Percentiles rank a stretch among this genome's conserved stretches.
Evolutionary conservation across 2,329 filamentous ascomycete species (phyloP).

Genomic region (Lachnellula subtilissima): DNA sequence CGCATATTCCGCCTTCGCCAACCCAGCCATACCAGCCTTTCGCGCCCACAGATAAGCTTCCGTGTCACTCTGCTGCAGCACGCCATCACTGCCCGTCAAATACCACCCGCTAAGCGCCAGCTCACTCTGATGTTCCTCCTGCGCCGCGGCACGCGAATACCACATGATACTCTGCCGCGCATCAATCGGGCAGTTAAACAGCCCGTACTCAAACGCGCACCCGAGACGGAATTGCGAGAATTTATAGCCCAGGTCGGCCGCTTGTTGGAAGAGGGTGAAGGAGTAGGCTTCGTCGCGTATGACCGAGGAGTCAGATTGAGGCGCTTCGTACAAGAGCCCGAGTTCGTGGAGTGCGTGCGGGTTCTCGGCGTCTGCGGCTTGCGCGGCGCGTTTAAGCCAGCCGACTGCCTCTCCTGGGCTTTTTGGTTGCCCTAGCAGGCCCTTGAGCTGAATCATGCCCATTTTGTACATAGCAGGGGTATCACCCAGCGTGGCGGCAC

Average conservation of each 20-base stretch:
- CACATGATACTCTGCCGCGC: slow-evolving; percentile 82
- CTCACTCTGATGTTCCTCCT: slow-evolving; percentile 92
- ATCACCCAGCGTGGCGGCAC: slow-evolving; percentile 84
- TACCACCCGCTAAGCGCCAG: slow-evolving; percentile 88
- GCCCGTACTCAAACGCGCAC: slow-evolving; percentile 82
- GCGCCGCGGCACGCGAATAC: slow-evolving; percentile 87
- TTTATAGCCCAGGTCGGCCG: slow-evolving; percentile 87
- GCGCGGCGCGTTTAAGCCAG: slow-evolving; percentile 91
- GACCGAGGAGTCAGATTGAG: slow-evolving; percentile 53
- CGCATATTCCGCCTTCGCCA: slow-evolving; percentile 93
- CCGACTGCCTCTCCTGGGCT: slow-evolving; percentile 82
- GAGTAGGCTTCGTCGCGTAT: slow-evolving; percentile 79
- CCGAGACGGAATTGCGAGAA: slow-evolving; percentile 90
- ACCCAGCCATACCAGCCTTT: slow-evolving; percentile 81
- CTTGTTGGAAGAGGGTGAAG: slow-evolving; percentile 74
- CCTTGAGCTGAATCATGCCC: slow-evolving; percentile 92
- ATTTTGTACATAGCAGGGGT: slow-evolving; percentile 97
- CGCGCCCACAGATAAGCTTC: slow-evolving; percentile 97
- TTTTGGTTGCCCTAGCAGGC: slow-evolving; percentile 77
- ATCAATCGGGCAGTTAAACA: slow-evolving; percentile 78
- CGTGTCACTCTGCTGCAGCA: slow-evolving; percentile 86
- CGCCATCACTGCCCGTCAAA: slow-evolving; percentile 80
- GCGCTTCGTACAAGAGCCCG: slow-evolving; percentile 56
- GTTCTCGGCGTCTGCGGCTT: slow-evolving; percentile 81
- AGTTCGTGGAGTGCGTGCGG: slow-evolving; percentile 94